A percentile compares a stretch with the other conserved stretches of the same genome.
Conservation (phyloP, 2,329 filamentous ascomycete genomes). For the Colletotrichum phormii region DNA sequence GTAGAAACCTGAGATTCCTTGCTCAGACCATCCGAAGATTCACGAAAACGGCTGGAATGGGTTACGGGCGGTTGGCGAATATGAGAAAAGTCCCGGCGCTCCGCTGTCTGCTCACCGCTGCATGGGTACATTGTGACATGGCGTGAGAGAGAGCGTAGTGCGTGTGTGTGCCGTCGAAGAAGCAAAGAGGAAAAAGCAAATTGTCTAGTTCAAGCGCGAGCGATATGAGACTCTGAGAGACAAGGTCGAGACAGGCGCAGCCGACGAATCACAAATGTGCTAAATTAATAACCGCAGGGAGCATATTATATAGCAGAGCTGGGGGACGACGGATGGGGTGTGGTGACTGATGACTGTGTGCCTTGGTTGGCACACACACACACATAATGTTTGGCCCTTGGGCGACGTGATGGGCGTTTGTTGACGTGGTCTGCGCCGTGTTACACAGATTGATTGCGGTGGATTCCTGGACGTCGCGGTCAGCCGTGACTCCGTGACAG, state of each 20-base stretch:
- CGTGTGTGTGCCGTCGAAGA: conserved; percentile 15
- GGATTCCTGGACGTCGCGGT: conserved; percentile 19
- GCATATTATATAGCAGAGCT: conserved; percentile 10
- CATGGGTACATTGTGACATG: conserved; percentile 20
- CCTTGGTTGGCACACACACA: too few relatives aligned
- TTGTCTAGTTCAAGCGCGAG: conserved; percentile 18
- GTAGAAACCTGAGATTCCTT: not conserved
- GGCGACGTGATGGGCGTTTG: conserved; percentile 11
- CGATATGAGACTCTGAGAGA: conserved; percentile 29
- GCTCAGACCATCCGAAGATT: conserved; percentile 1
- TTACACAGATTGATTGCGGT: conserved; percentile 31
- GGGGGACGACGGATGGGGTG: not conserved
- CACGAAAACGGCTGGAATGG: conserved; percentile 20
- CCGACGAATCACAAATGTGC: conserved; percentile 14
- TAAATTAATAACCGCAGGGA: conserved; percentile 26
- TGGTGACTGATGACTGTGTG: not conserved
- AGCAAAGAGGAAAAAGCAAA: conserved; percentile 32
- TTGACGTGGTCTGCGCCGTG: conserved; percentile 22
- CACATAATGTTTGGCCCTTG: not conserved
- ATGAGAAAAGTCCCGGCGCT: conserved; percentile 5
- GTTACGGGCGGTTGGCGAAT: conserved; percentile 19
- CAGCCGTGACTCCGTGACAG: conserved; percentile 23
- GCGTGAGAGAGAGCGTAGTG: conserved; percentile 3
- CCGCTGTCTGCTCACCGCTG: conserved; percentile 28
- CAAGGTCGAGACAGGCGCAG: conserved; percentile 29